Evolutionary conservation across 2,329 filamentous ascomycete genomes (phyloP).

Genomic region (Penicillium expansum): DNA sequence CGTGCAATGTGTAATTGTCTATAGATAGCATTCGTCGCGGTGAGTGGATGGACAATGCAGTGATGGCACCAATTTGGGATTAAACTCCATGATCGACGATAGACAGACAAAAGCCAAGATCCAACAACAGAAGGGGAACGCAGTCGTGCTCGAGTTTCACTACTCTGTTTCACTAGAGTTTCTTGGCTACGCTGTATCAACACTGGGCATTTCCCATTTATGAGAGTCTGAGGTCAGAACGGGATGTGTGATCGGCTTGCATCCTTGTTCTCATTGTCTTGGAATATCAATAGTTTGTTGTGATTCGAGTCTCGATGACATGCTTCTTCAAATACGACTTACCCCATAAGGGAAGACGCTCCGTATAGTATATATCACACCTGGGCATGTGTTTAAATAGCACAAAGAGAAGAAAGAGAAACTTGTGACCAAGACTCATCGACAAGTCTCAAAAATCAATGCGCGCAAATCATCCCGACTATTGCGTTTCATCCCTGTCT

Average conservation of each 20-base stretch:
- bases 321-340: background rate
- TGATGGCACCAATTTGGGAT: background rate
- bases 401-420: background rate
- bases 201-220: conserved; percentile 1
- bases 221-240: background rate
- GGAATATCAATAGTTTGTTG: background rate
- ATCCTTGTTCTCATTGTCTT: background rate
- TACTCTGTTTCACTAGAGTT: background rate
- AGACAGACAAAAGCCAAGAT: conserved; percentile 2
- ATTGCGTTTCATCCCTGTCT: background rate
- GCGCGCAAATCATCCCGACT: conserved; percentile 1
- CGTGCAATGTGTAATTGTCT: background rate
- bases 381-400: background rate
- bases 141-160: background rate
- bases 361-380: background rate
- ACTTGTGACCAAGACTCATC: background rate
- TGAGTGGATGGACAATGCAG: background rate
- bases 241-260: background rate
- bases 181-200: background rate
- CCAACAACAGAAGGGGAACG: background rate
- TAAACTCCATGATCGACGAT: conserved; percentile 6
- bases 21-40: background rate
- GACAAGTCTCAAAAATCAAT: background rate
- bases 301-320: background rate
- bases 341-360: background rate